Conservation (phyloP, 768 basidiomycete genomes). For the Lentinula raphanica region DNA sequence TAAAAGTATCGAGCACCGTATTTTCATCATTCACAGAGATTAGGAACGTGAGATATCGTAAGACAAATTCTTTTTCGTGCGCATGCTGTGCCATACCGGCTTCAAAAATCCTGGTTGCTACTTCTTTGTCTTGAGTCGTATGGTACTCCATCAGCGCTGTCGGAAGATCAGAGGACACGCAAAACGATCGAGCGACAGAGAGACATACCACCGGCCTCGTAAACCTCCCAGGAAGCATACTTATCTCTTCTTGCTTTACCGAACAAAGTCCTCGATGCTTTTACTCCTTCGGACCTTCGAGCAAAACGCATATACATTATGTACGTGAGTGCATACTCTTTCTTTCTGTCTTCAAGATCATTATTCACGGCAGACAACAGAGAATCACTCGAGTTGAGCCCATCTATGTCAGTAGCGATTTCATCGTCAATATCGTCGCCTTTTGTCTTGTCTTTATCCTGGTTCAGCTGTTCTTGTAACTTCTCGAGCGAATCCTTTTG, state of each 20-base stretch:
- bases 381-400: not conserved
- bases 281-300: conserved; percentile 81
- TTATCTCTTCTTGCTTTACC: conserved; percentile 71
- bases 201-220: conserved; percentile 79
- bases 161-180: not conserved
- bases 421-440: conserved; percentile 19
- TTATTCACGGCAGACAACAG: not conserved
- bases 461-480: conserved; percentile 33
- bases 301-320: conserved; percentile 94
- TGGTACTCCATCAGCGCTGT: conserved; percentile 94
- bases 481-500: conserved; percentile 62
- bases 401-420: not conserved
- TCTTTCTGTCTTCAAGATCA: conserved; percentile 30
- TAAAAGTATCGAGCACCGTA: conserved; percentile 35
- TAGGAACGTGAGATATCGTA: conserved; percentile 88
- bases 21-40: conserved; percentile 93
- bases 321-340: conserved; percentile 74
- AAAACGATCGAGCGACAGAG: conserved; percentile 3
- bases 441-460: conserved; percentile 19
- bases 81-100: conserved; percentile 82
- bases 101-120: conserved; percentile 91
- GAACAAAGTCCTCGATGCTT: conserved; percentile 73
- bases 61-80: conserved; percentile 78
- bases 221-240: conserved; percentile 87
- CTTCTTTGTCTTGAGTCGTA: conserved; percentile 67